A percentile compares a stretch with the other conserved stretches of the same genome.
Conservation (phyloP, 192 early-diverging fungal genomes). For the Entomortierella lignicola region DNA sequence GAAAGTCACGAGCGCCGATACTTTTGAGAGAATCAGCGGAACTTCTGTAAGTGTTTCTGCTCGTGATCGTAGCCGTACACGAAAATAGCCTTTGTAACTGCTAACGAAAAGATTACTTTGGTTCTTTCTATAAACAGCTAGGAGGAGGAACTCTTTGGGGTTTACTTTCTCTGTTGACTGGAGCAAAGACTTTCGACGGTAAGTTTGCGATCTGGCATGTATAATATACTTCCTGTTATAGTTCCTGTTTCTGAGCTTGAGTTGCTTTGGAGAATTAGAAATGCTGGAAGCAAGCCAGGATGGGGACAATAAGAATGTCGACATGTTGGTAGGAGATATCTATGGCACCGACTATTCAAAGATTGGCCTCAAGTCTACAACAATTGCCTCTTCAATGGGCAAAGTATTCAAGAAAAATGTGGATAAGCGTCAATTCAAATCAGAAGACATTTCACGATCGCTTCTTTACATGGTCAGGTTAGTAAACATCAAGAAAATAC, state of each 20-base stretch:
- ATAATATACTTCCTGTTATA: background rate
- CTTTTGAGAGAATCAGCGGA: slow-evolving; percentile 91
- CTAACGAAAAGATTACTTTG: background rate
- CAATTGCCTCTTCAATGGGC: slow-evolving; percentile 95
- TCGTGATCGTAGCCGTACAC: background rate
- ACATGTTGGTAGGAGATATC: slow-evolving; percentile 94
- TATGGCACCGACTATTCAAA: slow-evolving; percentile 92
- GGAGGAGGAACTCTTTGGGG: slow-evolving; percentile 99
- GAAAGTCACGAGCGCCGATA: slow-evolving; percentile 89
- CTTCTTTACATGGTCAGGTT: slow-evolving; percentile 94
- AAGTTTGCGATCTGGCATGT: background rate
- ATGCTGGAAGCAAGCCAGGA: slow-evolving; percentile 87
- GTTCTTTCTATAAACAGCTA: slow-evolving; percentile 57
- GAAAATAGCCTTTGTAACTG: background rate
- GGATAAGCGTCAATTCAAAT: slow-evolving; percentile 66
- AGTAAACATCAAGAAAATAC: slow-evolving; percentile 3
- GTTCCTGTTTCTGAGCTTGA: background rate
- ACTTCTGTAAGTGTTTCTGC: slow-evolving; percentile 64
- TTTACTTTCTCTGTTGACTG: slow-evolving; percentile 86
- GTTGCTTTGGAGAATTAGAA: slow-evolving; percentile 48
- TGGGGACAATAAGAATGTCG: slow-evolving; percentile 93
- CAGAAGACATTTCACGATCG: slow-evolving; percentile 88
- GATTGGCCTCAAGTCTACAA: slow-evolving; percentile 92
- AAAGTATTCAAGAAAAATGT: slow-evolving; percentile 93
- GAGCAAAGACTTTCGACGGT: slow-evolving; percentile 90